Evolutionary conservation across 2,329 filamentous ascomycete species (phyloP).

Genomic region (Cyclaneusma minus): DNA sequence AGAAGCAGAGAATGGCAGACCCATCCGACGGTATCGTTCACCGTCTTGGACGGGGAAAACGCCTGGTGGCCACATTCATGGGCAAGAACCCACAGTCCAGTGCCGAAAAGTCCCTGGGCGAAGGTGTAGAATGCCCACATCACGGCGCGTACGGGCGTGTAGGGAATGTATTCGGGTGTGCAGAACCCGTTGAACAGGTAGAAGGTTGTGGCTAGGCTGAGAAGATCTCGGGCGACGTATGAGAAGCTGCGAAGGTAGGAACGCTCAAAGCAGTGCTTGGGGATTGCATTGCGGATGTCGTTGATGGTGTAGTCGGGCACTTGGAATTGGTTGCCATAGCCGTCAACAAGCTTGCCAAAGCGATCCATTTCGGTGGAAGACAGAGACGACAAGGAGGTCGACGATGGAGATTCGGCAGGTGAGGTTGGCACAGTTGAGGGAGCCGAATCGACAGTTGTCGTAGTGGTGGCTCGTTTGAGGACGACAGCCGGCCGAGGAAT

Average conservation of each 20-base stretch:
- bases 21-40: conserved; percentile 92
- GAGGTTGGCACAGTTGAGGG: conserved; percentile 42
- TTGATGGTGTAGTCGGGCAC: conserved; percentile 95
- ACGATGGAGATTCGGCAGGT: conserved; percentile 55
- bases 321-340: conserved; percentile 88
- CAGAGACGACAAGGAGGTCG: conserved; percentile 84
- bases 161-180: conserved; percentile 71
- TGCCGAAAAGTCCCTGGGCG: conserved; percentile 83
- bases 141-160: conserved; percentile 44
- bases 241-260: conserved; percentile 58
- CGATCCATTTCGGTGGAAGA: conserved; percentile 34
- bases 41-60: conserved; percentile 78
- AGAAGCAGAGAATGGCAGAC: conserved; percentile 75
- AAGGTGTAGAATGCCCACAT: conserved; percentile 52
- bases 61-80: conserved; percentile 97
- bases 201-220: conserved; percentile 61
- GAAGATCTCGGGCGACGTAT: conserved; percentile 76
- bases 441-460: conserved; percentile 14
- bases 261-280: conserved; percentile 91
- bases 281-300: conserved; percentile 91
- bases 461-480: conserved; percentile 13
- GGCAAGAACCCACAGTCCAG: conserved; percentile 88
- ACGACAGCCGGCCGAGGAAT: conserved; percentile 10
- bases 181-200: conserved; percentile 79
- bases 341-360: conserved; percentile 65